Percentiles rank a stretch among this genome's conserved stretches.
These are phyloP conservation scores for Hevea brasiliensis DNA, from an alignment of 345 rosid species.

Conservation along the genomic window DNA sequence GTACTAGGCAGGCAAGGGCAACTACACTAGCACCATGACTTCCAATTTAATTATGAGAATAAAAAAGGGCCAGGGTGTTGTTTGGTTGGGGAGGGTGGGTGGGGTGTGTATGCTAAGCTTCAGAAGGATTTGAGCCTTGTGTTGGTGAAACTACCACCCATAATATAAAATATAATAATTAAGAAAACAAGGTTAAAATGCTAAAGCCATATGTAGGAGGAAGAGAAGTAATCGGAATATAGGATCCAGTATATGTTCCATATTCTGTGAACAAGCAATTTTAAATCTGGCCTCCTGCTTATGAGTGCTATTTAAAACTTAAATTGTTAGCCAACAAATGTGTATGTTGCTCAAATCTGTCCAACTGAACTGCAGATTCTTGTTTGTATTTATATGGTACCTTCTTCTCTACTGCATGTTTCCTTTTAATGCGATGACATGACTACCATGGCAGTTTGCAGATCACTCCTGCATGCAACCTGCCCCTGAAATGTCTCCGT, in stretches of 20 bases:
- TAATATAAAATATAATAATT: neutral
- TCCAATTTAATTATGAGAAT: neutral
- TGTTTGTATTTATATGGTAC: neutral
- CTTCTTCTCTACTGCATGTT: neutral
- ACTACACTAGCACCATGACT: neutral
- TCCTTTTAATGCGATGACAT: neutral
- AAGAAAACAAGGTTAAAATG: neutral
- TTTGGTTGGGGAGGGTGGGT: no score
- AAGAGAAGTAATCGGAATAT: neutral
- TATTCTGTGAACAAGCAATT: neutral
- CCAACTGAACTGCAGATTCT: neutral
- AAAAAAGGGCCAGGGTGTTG: no score
- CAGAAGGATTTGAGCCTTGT: neutral
- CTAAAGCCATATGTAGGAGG: neutral
- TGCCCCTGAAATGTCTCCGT: constrained; percentile 85
- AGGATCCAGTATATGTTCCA: neutral
- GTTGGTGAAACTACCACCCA: neutral
- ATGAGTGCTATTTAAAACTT: neutral
- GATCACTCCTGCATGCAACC: constrained; percentile 98
- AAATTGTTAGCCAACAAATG: neutral
- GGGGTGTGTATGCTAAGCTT: neutral
- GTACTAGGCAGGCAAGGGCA: neutral
- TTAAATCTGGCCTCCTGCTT: neutral
- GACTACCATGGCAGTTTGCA: constrained; percentile 67
- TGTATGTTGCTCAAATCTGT: neutral